Conservation (phyloP, 306 rosid genomes). For the Elaeagnus macrophylla region DNA sequence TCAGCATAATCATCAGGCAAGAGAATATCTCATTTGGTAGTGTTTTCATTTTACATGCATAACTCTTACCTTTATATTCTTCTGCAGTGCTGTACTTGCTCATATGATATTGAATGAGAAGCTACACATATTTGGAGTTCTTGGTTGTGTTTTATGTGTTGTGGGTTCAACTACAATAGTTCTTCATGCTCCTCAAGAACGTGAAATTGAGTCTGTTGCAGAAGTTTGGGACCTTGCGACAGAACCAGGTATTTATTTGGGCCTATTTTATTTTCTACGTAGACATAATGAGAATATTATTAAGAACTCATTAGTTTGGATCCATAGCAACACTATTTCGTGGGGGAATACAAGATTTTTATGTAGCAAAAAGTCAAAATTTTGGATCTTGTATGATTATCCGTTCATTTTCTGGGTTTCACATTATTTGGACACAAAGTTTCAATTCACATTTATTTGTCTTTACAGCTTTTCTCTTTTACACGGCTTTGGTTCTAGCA, state of each 20-base stretch:
- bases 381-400: background rate
- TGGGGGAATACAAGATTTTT: background rate
- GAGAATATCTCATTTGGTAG: background rate
- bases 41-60: background rate
- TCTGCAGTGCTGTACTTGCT: slow-evolving; percentile 92
- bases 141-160: slow-evolving; percentile 84
- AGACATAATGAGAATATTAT: background rate
- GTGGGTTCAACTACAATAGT: slow-evolving; percentile 95
- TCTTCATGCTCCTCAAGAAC: slow-evolving; percentile 89
- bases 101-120: slow-evolving; percentile 78
- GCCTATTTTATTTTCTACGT: background rate
- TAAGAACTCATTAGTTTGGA: background rate
- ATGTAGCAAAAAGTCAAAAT: background rate
- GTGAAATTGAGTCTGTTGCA: slow-evolving; percentile 63
- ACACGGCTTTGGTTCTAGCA: slow-evolving; percentile 59
- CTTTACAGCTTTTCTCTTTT: slow-evolving; percentile 61
- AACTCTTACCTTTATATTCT: slow-evolving; percentile 1
- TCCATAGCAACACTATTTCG: background rate
- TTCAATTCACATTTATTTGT: slow-evolving; percentile 7
- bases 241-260: slow-evolving; percentile 59
- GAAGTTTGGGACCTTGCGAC: slow-evolving; percentile 97
- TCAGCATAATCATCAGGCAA: slow-evolving; percentile 92
- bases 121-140: slow-evolving; percentile 81
- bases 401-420: background rate
- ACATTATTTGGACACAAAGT: background rate